phyloP scores from a whole-genome alignment of 129 eudicot species.

The Deinandra increscens region DNA sequence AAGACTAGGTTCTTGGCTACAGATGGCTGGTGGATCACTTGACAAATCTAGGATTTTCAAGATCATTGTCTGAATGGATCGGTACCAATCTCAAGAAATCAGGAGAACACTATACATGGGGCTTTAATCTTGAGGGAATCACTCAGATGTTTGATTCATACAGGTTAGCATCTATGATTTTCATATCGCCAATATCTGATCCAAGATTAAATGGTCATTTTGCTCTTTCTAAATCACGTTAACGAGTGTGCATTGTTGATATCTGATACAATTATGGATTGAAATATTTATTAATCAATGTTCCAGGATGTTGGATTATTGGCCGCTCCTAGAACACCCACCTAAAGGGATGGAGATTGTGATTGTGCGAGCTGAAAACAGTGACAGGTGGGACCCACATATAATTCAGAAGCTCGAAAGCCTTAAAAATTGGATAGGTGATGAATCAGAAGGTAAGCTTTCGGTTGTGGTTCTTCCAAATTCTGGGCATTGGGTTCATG shows the following conservation, averaged over 20 bases:
- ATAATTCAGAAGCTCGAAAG: constrained; percentile 57
- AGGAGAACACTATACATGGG: constrained; percentile 72
- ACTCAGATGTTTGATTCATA: constrained; percentile 85
- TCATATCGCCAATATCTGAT: neutral
- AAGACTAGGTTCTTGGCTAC: constrained; percentile 16
- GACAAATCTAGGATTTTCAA: constrained; percentile 75
- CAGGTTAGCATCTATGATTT: constrained; percentile 43
- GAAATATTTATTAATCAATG: neutral
- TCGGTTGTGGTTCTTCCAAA: constrained; percentile 71
- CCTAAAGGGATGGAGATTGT: constrained; percentile 79
- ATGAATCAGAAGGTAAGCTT: constrained; percentile 57
- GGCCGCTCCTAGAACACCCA: constrained; percentile 79
- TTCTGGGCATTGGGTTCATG: constrained; percentile 99
- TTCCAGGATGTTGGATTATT: constrained; percentile 75
- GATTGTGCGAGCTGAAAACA: constrained; percentile 86
- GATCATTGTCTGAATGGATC: constrained; percentile 81
- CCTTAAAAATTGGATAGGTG: constrained; percentile 32
- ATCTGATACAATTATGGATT: neutral
- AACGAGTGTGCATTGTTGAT: neutral
- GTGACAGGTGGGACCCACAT: constrained; percentile 82
- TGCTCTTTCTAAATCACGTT: neutral
- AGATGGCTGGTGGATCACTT: constrained; percentile 96
- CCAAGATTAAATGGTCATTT: neutral
- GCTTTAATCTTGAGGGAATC: constrained; percentile 84
- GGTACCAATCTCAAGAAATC: constrained; percentile 84